Conservation (phyloP, 2,329 filamentous ascomycete genomes). For the Penicillium occitanis region DNA sequence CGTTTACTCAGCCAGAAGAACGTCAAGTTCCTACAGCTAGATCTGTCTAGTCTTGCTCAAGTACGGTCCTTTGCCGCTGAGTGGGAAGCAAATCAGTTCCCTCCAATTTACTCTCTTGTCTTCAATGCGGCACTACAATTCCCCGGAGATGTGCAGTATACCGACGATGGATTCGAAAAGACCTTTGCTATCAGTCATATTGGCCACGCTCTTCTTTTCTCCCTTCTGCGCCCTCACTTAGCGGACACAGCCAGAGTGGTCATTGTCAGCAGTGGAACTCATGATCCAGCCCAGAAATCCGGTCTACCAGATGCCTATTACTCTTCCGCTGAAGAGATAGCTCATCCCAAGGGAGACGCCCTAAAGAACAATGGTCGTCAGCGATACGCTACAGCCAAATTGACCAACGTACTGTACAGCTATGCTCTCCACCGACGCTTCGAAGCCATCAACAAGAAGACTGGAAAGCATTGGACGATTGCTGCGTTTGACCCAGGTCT, state of each 20-base stretch:
- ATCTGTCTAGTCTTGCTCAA: constrained; percentile 43
- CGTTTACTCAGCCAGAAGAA: constrained; percentile 42
- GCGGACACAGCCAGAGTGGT: constrained; percentile 46
- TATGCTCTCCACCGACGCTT: constrained; percentile 48
- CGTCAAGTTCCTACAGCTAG: constrained; percentile 44
- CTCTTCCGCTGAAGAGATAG: constrained; percentile 47
- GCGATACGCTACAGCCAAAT: constrained; percentile 49
- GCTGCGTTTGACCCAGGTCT: constrained; percentile 50
- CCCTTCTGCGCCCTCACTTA: constrained; percentile 46
- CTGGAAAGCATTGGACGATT: constrained; percentile 40
- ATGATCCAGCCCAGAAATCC: constrained; percentile 49
- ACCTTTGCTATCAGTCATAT: constrained; percentile 54
- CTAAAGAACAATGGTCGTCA: constrained; percentile 37
- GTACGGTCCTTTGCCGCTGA: constrained; percentile 45
- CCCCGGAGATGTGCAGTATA: constrained; percentile 36
- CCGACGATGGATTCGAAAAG: constrained; percentile 48
- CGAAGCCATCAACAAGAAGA: constrained; percentile 18
- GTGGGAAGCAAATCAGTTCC: constrained; percentile 37
- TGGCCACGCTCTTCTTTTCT: constrained; percentile 53
- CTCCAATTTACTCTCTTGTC: constrained; percentile 48
- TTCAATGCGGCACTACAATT: constrained; percentile 53
- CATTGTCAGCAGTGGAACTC: constrained; percentile 47
- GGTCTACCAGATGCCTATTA: constrained; percentile 48
- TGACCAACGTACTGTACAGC: constrained; percentile 51
- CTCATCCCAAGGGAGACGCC: constrained; percentile 38